Conservation (phyloP, 495 filamentous ascomycete genomes). For the Extremus antarcticus region DNA sequence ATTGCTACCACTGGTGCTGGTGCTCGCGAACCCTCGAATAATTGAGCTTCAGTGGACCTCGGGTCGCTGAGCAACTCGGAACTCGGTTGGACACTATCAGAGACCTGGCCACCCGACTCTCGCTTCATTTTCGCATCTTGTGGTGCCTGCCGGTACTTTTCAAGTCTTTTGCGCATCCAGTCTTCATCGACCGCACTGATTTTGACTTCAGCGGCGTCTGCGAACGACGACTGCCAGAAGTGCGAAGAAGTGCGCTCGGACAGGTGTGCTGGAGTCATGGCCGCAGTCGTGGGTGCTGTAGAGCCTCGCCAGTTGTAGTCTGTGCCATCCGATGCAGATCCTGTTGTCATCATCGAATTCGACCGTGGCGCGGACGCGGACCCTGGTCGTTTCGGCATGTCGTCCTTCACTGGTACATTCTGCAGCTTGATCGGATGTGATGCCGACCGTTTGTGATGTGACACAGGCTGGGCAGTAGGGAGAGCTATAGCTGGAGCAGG, state of each 20-base stretch:
- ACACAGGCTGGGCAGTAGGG: not conserved
- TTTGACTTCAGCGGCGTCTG: constrained; percentile 13
- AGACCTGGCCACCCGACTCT: not conserved
- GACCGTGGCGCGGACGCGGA: constrained; percentile 13
- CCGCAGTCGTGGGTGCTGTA: constrained; percentile 30
- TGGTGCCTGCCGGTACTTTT: constrained; percentile 21
- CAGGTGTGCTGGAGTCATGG: constrained; percentile 23
- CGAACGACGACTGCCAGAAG: constrained; percentile 7
- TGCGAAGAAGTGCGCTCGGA: constrained; percentile 29
- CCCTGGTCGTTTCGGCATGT: constrained; percentile 10
- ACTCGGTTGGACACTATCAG: too few relatives aligned
- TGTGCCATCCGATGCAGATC: constrained; percentile 24
- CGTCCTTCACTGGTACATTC: not conserved
- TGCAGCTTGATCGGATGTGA: not conserved
- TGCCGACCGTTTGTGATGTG: constrained; percentile 1
- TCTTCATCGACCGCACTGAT: constrained; percentile 21
- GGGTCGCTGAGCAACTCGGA: too few relatives aligned
- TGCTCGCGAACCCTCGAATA: too few relatives aligned
- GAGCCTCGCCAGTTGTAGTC: constrained; percentile 23
- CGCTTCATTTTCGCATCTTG: constrained; percentile 1
- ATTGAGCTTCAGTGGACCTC: too few relatives aligned
- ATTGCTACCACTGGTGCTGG: not conserved
- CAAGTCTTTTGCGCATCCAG: constrained; percentile 28
- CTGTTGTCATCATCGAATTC: constrained; percentile 21
- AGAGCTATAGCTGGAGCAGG: not conserved